A percentile compares a stretch with the other conserved stretches of the same genome.
Conservation (phyloP, 805 yeast species). For the Saccharomycopsis sp. region DNA sequence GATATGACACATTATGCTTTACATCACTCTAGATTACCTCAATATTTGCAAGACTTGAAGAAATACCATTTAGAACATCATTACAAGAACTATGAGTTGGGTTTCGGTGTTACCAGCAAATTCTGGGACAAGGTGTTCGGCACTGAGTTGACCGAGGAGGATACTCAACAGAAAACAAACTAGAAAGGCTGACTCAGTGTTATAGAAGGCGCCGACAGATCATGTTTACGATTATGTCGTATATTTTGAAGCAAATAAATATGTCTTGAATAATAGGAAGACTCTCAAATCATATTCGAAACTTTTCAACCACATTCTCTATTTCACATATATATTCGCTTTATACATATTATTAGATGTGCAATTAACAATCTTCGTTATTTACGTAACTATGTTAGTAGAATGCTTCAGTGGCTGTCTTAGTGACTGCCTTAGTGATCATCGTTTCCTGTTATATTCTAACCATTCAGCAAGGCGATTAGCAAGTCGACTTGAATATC, state of each 20-base stretch:
- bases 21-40: constrained; percentile 83
- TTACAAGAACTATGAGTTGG: constrained; percentile 92
- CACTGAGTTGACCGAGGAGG: constrained; percentile 52
- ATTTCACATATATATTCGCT: not conserved
- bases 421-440: too few relatives aligned
- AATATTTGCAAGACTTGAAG: constrained; percentile 68
- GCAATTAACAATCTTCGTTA: too few relatives aligned
- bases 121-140: constrained; percentile 93
- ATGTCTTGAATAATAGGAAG: not conserved
- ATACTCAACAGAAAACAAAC: constrained; percentile 3
- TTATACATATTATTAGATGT: not conserved
- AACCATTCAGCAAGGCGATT: too few relatives aligned
- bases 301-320: not conserved
- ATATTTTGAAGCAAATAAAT: not conserved
- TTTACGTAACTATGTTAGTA: too few relatives aligned
- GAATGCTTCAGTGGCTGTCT: too few relatives aligned
- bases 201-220: not conserved
- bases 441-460: too few relatives aligned
- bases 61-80: constrained; percentile 95
- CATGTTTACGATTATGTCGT: not conserved
- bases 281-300: not conserved
- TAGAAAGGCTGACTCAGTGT: not conserved
- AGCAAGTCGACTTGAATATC: not conserved
- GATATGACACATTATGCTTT: constrained; percentile 92
- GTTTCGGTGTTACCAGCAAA: constrained; percentile 91